Percentiles rank a stretch among this genome's conserved stretches.
Evolutionary conservation across 2,329 filamentous ascomycete genomes (phyloP).

Genomic region (Huntiella omanensis): DNA sequence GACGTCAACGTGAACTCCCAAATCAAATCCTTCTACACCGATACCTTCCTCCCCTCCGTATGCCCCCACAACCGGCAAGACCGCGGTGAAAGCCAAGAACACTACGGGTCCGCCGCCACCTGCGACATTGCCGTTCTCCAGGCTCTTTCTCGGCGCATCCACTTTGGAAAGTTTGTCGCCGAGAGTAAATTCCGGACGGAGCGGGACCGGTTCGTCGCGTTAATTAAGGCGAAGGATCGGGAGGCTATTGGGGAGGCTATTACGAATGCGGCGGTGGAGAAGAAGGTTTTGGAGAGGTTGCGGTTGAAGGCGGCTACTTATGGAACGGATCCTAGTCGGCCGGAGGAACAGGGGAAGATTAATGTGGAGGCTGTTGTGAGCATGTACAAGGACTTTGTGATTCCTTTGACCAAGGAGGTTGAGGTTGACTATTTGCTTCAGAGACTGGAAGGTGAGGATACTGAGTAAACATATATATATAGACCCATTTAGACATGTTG

Average conservation of each 20-base stretch:
- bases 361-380: conserved; percentile 76
- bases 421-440: conserved; percentile 98
- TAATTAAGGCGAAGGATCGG: conserved; percentile 68
- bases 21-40: conserved; percentile 72
- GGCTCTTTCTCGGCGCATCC: conserved; percentile 73
- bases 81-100: conserved; percentile 71
- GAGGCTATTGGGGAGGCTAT: conserved; percentile 76
- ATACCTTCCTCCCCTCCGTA: conserved; percentile 63
- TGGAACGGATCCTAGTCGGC: conserved; percentile 65
- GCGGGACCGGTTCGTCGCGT: conserved; percentile 54
- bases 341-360: conserved; percentile 53
- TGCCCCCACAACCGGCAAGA: conserved; percentile 64
- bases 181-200: conserved; percentile 87
- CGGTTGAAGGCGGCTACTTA: conserved; percentile 83
- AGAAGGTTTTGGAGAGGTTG: conserved; percentile 74
- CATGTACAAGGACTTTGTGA: conserved; percentile 86
- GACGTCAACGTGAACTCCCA: conserved; percentile 75
- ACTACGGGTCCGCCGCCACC: conserved; percentile 84
- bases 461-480: neutral
- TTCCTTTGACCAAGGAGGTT: conserved; percentile 92
- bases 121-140: conserved; percentile 83
- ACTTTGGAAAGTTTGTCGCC: conserved; percentile 97
- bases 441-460: conserved; percentile 37
- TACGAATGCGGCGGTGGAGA: conserved; percentile 74
- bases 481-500: neutral